phyloP scores from a whole-genome alignment of 441 rosid genomes.

The Rhodomyrtus psidioides region DNA sequence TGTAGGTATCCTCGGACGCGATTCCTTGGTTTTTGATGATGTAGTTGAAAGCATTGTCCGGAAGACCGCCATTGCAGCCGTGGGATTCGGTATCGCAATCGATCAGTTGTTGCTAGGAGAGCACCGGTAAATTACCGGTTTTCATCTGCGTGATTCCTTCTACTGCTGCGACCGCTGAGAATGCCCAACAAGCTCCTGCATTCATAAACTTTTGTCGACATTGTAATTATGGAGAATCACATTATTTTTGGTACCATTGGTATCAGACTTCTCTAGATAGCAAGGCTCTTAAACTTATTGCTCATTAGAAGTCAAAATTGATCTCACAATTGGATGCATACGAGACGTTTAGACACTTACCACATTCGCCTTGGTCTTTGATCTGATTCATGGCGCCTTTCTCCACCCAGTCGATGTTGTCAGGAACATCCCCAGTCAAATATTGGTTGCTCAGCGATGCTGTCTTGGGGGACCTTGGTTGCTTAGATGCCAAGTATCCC shows the following conservation, averaged over 20 bases:
- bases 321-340: not conserved
- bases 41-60: slow-evolving; percentile 7
- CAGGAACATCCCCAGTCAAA: not conserved
- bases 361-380: slow-evolving; percentile 3
- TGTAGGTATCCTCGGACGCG: not conserved
- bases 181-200: slow-evolving; percentile 11
- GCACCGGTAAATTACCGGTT: not conserved
- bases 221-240: not conserved
- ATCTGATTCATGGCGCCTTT: not conserved
- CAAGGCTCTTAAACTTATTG: not conserved
- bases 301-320: not conserved
- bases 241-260: not conserved
- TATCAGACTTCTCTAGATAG: not conserved
- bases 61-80: slow-evolving; percentile 9
- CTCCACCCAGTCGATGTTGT: slow-evolving; percentile 1
- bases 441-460: not conserved
- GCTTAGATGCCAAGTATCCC: not conserved
- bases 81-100: slow-evolving; percentile 8
- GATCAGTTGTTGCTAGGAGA: slow-evolving; percentile 31
- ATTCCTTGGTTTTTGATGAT: not conserved
- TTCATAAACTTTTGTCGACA: too few species aligned
- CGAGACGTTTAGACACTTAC: not conserved
- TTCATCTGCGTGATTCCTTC: slow-evolving; percentile 13
- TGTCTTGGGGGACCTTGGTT: not conserved
- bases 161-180: slow-evolving; percentile 1